Evolutionary conservation across 345 rosid genomes (phyloP).

Genomic region (Linum trigynum): DNA sequence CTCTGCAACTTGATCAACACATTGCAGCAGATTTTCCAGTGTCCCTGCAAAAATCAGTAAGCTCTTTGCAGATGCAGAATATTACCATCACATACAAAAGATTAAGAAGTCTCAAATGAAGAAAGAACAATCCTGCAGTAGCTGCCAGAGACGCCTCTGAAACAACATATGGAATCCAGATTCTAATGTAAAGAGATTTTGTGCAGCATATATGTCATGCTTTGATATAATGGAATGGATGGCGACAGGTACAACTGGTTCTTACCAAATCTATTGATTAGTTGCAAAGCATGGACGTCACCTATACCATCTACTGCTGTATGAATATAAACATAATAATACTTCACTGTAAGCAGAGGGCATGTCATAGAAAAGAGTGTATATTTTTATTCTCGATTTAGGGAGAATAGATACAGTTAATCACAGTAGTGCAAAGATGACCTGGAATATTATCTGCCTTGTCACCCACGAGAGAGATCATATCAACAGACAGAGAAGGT

Average conservation of each 20-base stretch:
- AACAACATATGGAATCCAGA: not conserved
- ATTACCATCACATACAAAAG: not conserved
- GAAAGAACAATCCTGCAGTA: not conserved
- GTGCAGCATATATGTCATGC: not conserved
- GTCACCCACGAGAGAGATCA: slow-evolving; percentile 78
- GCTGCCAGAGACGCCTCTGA: not conserved
- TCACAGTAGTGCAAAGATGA: slow-evolving; percentile 6
- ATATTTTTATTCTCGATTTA: not conserved
- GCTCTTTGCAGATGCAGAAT: slow-evolving; percentile 2
- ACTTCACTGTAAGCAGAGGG: not conserved
- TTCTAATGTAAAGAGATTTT: no score
- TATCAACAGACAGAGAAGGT: slow-evolving; percentile 85
- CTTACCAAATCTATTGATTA: slow-evolving; percentile 69
- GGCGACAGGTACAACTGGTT: slow-evolving; percentile 6
- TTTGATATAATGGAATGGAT: not conserved
- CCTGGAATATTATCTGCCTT: slow-evolving; percentile 86
- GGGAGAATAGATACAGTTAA: no score
- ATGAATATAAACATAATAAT: slow-evolving; percentile 9
- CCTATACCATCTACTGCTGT: slow-evolving; percentile 92
- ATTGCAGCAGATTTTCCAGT: slow-evolving; percentile 64
- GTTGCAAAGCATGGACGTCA: slow-evolving; percentile 57
- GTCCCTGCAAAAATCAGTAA: slow-evolving; percentile 36
- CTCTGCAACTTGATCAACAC: slow-evolving; percentile 60
- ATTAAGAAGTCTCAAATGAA: not conserved
- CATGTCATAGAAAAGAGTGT: not conserved